Evolutionary conservation across 495 filamentous ascomycete genomes (phyloP).

Genomic region (Collariella sp.): DNA sequence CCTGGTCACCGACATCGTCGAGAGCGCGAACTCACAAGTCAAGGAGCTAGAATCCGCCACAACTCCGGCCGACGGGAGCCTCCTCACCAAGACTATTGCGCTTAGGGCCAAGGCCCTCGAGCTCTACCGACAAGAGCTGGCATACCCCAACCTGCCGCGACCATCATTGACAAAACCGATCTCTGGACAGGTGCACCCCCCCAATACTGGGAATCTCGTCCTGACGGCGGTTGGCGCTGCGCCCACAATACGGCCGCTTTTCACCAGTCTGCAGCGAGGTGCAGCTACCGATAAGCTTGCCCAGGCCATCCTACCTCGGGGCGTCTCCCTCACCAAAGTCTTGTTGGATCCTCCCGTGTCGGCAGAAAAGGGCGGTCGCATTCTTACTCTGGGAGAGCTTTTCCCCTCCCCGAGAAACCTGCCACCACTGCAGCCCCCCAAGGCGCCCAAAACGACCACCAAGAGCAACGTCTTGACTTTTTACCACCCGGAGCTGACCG

Average conservation of each 20-base stretch:
- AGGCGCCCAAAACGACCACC: conserved; percentile 53
- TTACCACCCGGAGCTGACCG: conserved; percentile 48
- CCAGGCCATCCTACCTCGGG: conserved; percentile 61
- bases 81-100: conserved; percentile 30
- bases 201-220: conserved; percentile 43
- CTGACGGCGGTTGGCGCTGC: conserved; percentile 65
- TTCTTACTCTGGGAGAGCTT: conserved; percentile 65
- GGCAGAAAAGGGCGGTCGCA: conserved; percentile 39
- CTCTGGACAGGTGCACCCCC: conserved; percentile 10
- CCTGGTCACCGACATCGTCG: conserved; percentile 37
- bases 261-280: conserved; percentile 59
- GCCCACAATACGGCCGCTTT: conserved; percentile 66
- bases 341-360: conserved; percentile 37
- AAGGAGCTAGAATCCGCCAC: conserved; percentile 31
- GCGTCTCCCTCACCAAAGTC: conserved; percentile 62
- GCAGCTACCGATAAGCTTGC: conserved; percentile 40
- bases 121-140: conserved; percentile 33
- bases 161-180: conserved; percentile 8
- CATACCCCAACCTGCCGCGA: conserved; percentile 29
- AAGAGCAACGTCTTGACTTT: conserved; percentile 54
- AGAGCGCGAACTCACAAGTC: conserved; percentile 31
- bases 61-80: conserved; percentile 19
- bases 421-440: conserved; percentile 62
- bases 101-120: conserved; percentile 37
- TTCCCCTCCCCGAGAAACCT: conserved; percentile 65